Conservation (phyloP, 495 filamentous ascomycete species). For the Aspergillus nanangensis region DNA sequence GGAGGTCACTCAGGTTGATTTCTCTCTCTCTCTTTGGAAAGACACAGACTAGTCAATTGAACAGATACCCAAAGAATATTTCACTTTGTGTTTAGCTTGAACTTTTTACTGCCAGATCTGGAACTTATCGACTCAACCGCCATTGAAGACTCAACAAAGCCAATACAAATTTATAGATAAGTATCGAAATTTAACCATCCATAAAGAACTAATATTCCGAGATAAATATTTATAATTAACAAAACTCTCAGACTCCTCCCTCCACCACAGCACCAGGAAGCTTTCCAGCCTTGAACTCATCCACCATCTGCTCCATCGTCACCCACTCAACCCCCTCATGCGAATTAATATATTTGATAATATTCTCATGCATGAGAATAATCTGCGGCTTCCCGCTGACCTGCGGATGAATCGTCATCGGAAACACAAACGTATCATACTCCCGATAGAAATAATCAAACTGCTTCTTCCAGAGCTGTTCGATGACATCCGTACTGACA, state of each 20-base stretch:
- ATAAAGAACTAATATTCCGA: too few species aligned
- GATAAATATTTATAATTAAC: too few species aligned
- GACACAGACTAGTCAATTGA: too few species aligned
- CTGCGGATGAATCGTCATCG: conserved; percentile 12
- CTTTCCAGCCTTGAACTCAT: not conserved
- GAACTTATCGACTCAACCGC: too few species aligned
- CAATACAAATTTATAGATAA: too few species aligned
- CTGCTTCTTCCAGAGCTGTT: conserved; percentile 54
- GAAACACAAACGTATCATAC: conserved; percentile 59
- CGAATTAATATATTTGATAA: not conserved
- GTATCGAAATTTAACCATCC: too few species aligned
- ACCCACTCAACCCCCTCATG: not conserved
- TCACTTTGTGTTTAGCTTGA: too few species aligned
- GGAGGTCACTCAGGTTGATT: too few species aligned
- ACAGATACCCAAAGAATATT: too few species aligned
- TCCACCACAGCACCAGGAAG: not conserved
- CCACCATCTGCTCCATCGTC: not conserved
- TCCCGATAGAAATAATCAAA: conserved; percentile 60
- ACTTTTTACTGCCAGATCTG: too few species aligned
- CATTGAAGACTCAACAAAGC: too few species aligned
- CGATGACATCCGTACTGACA: conserved; percentile 51
- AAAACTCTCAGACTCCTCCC: not conserved
- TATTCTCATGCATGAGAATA: not conserved
- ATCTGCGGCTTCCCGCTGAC: not conserved
- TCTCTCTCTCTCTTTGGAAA: too few species aligned